These are phyloP conservation scores for Fusarium denticulatum DNA, from an alignment of 2,329 filamentous ascomycete species.

Conservation along the genomic window DNA sequence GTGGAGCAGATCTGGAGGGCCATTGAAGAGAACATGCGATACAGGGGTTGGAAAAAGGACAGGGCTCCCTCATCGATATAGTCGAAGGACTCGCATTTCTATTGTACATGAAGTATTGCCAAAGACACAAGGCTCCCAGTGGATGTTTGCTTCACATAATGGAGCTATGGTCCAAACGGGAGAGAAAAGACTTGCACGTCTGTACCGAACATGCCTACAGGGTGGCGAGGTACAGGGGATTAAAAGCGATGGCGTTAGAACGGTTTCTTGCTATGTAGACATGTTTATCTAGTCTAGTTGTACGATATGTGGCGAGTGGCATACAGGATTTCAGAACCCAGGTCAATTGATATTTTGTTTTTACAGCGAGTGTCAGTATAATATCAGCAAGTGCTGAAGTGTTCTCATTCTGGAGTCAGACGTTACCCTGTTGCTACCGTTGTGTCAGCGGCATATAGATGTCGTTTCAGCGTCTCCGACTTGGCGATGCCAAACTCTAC, in stretches of 20 bases:
- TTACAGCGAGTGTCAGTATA: background rate
- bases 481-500: background rate
- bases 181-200: constrained; percentile 7
- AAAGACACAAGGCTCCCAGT: background rate
- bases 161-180: constrained; percentile 4
- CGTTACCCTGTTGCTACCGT: background rate
- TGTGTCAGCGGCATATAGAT: background rate
- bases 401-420: background rate
- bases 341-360: constrained; percentile 26
- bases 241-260: constrained; percentile 47
- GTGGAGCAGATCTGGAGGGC: constrained; percentile 92
- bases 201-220: constrained; percentile 26
- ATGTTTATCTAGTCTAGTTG: constrained; percentile 18
- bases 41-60: constrained; percentile 83
- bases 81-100: background rate
- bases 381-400: background rate
- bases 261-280: constrained; percentile 38
- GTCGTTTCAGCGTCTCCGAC: background rate
- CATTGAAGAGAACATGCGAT: constrained; percentile 88
- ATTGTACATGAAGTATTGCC: constrained; percentile 4
- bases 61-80: constrained; percentile 67
- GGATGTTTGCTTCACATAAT: constrained; percentile 1
- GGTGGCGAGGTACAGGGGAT: constrained; percentile 27
- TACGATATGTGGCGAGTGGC: constrained; percentile 5
- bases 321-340: constrained; percentile 13